Conservation (phyloP, 768 basidiomycete species). For the Tephrocybe sp. region DNA sequence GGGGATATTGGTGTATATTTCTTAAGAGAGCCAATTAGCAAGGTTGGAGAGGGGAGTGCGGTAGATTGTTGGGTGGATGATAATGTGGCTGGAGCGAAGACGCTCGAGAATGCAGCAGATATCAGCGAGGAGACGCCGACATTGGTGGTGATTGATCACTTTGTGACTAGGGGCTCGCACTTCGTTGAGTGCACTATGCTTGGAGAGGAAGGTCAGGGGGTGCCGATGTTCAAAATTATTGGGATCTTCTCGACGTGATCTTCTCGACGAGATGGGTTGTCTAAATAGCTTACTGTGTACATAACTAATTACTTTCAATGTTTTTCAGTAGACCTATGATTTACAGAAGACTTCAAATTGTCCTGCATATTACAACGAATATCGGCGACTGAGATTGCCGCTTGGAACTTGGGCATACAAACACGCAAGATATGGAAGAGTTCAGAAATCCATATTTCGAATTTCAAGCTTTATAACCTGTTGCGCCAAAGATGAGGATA, state of each 20-base stretch:
- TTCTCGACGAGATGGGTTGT: not conserved
- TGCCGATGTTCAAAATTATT: constrained; percentile 85
- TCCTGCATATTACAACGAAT: too few species aligned
- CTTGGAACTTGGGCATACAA: too few species aligned
- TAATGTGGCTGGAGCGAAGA: constrained; percentile 75
- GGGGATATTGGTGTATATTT: constrained; percentile 95
- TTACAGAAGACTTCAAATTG: too few species aligned
- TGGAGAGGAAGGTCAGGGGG: constrained; percentile 82
- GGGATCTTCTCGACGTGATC: constrained; percentile 80
- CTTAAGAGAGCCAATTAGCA: constrained; percentile 62
- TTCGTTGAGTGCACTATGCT: constrained; percentile 87
- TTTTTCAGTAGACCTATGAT: not conserved
- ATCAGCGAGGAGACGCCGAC: constrained; percentile 57
- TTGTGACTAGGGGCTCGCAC: constrained; percentile 85
- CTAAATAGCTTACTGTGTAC: constrained; percentile 1
- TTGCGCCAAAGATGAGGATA: too few species aligned
- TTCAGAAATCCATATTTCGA: too few species aligned
- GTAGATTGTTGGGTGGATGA: constrained; percentile 98
- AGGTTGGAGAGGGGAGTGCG: constrained; percentile 61
- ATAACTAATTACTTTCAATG: constrained; percentile 5
- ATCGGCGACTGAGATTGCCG: too few species aligned
- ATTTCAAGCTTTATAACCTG: too few species aligned
- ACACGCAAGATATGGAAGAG: too few species aligned
- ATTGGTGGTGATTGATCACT: constrained; percentile 81
- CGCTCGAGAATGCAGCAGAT: constrained; percentile 75